Base-by-base conservation (phyloP, 768 basidiomycete genomes). In the Russula sp. region DNA sequence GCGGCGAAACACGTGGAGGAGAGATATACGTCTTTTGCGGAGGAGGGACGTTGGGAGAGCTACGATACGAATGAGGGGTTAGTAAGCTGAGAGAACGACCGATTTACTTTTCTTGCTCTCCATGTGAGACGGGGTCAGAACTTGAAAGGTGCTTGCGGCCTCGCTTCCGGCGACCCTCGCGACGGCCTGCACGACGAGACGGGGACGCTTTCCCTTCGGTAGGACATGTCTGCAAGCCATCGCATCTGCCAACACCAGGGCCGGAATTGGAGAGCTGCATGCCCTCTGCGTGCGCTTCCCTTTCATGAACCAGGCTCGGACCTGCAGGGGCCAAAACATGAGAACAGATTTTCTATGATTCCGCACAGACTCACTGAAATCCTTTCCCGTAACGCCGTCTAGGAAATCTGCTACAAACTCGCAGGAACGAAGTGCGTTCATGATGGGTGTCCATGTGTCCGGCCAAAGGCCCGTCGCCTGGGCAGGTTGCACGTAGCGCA, bases 401-500 rank as follows among this genome's bases (percentile, higher is more conserved):
- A 60, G 54, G 49, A 64, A 64, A 2, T 51, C 54, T 32, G 53
- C 59, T 3, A 56, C 27, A 54, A 64, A 64, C 10, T 22, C 40
- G 27, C 27, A 51, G n/a, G 63, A 64, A 47, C 63, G 42, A 51
- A 64, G 32, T 4, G 48, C 63, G 16, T 60, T 64, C 45, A 57
- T 10, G 31, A 60, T 45, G 32, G 63, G 63, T 8, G 59, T 44
- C 58, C 59, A 51, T 27, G 49, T 51, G 35, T 55, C 49, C 35
- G 63, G 63, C 63, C 63, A 64, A 42, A 54, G 8, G 13, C 63
- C 63, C 8, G 63, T 45, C 3, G 42, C 22, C 22, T 55, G 59
- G 16, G 55, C 54, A 44, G 54, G 54, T 34, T 60, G 59, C 1
- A 60, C 42, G 35, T 64, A 64, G 40, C 63, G 63, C 58, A 64